Conservation (phyloP, 1,139 yeast species). For the Wickerhamomyces sp. region DNA sequence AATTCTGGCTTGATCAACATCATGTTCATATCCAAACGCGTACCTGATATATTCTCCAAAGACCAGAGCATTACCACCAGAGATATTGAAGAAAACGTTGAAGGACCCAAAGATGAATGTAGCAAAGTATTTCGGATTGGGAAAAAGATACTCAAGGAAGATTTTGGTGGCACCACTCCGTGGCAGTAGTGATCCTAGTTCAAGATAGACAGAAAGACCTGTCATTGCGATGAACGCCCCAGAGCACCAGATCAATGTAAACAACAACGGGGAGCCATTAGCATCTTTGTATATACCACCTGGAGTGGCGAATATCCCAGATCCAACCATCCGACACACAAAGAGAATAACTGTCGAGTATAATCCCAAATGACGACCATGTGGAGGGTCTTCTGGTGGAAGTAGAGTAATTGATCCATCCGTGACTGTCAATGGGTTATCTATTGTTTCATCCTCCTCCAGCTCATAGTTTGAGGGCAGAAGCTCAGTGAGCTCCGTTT, state of each 20-base stretch:
- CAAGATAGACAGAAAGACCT: constrained; percentile 52
- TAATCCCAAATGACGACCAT: constrained; percentile 54
- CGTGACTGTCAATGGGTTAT: constrained; percentile 5
- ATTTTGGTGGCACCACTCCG: constrained; percentile 60
- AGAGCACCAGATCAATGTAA: constrained; percentile 46
- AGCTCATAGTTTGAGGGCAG: constrained; percentile 5
- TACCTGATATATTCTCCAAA: constrained; percentile 52
- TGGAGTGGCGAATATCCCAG: constrained; percentile 60
- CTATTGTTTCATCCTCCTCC: constrained; percentile 12
- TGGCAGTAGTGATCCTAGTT: constrained; percentile 53
- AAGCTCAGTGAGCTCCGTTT: not conserved
- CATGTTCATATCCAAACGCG: constrained; percentile 28
- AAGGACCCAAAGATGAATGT: constrained; percentile 48
- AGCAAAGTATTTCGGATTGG: constrained; percentile 45
- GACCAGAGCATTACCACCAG: constrained; percentile 50
- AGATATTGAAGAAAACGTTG: constrained; percentile 50
- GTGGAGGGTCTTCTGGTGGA: constrained; percentile 43
- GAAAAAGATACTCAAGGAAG: constrained; percentile 50
- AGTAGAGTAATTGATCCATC: constrained; percentile 6
- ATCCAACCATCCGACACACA: constrained; percentile 53
- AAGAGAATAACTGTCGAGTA: constrained; percentile 50
- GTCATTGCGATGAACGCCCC: constrained; percentile 50
- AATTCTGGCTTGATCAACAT: constrained; percentile 28
- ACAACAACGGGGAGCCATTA: constrained; percentile 49
- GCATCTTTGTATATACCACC: constrained; percentile 52